Conservation (phyloP, 2,329 filamentous ascomycete species). For the Colletotrichum lindemuthianum region DNA sequence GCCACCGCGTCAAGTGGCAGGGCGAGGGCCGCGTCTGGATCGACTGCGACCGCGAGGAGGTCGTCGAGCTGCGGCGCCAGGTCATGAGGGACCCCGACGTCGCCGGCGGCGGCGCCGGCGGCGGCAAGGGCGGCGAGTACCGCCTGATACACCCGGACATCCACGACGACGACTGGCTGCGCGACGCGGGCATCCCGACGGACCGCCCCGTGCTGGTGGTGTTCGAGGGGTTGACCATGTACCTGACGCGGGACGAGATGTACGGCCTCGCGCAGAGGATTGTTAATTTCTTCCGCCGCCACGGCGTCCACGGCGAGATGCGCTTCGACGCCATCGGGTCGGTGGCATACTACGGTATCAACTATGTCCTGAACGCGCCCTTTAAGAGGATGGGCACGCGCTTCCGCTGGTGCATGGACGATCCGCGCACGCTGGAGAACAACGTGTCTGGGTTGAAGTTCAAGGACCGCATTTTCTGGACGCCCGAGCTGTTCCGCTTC, state of each 20-base stretch:
- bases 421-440: conserved; percentile 10
- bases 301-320: conserved; percentile 38
- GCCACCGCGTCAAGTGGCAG: conserved; percentile 37
- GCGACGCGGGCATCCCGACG: conserved; percentile 38
- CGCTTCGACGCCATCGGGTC: conserved; percentile 24
- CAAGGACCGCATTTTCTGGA: conserved; percentile 22
- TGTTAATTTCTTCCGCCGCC: conserved; percentile 40
- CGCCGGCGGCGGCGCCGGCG: background rate
- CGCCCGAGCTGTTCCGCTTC: background rate
- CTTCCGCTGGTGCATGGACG: conserved; percentile 17
- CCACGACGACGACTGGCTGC: conserved; percentile 44
- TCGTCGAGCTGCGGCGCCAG: conserved; percentile 43
- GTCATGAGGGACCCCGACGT: conserved; percentile 38
- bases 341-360: conserved; percentile 2
- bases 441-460: conserved; percentile 16
- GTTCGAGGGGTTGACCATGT: conserved; percentile 47
- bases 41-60: conserved; percentile 48
- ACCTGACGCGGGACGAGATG: conserved; percentile 41
- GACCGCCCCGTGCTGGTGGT: conserved; percentile 46
- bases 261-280: conserved; percentile 40
- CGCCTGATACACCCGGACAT: conserved; percentile 39
- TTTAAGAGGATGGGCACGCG: conserved; percentile 26
- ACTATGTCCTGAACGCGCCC: conserved; percentile 2
- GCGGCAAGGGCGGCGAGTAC: conserved; percentile 37
- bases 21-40: conserved; percentile 43